Conservation (phyloP, 805 yeast species). For the Kodamaea kaohsiungensis region DNA sequence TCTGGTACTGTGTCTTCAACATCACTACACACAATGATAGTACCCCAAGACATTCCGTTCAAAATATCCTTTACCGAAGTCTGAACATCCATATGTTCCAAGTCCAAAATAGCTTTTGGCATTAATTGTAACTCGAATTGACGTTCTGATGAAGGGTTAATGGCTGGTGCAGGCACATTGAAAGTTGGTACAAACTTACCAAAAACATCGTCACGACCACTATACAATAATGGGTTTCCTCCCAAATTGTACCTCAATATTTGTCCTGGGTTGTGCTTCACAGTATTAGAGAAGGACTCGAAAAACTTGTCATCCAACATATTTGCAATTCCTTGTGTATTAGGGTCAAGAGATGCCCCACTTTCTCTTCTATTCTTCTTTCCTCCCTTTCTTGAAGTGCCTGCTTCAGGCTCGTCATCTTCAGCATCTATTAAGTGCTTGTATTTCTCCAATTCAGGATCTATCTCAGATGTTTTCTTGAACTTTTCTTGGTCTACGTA, state of each 20-base stretch:
- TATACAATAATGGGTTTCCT: constrained; percentile 76
- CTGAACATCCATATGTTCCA: constrained; percentile 52
- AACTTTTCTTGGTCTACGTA: constrained; percentile 73
- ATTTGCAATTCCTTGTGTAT: constrained; percentile 39
- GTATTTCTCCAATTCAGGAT: constrained; percentile 51
- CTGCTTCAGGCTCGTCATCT: constrained; percentile 34
- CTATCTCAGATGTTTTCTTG: constrained; percentile 48
- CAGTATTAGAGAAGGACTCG: constrained; percentile 72
- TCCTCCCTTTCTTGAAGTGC: not conserved
- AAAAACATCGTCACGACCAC: constrained; percentile 58
- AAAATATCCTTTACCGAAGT: constrained; percentile 38
- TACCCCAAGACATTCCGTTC: constrained; percentile 97
- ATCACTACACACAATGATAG: constrained; percentile 81
- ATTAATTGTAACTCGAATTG: constrained; percentile 86
- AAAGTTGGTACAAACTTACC: constrained; percentile 36
- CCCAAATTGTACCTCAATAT: constrained; percentile 82
- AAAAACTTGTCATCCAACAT: constrained; percentile 75
- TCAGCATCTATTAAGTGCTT: constrained; percentile 55
- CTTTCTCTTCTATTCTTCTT: constrained; percentile 15
- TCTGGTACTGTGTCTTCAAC: constrained; percentile 59
- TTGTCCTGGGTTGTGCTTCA: constrained; percentile 83
- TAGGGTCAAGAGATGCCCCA: constrained; percentile 20
- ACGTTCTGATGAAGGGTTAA: constrained; percentile 58
- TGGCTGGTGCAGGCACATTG: constrained; percentile 59
- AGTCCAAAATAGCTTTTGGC: constrained; percentile 88